Evolutionary conservation across 164 flowering plant genomes (phyloP), one percentile per base, ranked within the genome.

Genomic region (Berberis thunbergii): DNA sequence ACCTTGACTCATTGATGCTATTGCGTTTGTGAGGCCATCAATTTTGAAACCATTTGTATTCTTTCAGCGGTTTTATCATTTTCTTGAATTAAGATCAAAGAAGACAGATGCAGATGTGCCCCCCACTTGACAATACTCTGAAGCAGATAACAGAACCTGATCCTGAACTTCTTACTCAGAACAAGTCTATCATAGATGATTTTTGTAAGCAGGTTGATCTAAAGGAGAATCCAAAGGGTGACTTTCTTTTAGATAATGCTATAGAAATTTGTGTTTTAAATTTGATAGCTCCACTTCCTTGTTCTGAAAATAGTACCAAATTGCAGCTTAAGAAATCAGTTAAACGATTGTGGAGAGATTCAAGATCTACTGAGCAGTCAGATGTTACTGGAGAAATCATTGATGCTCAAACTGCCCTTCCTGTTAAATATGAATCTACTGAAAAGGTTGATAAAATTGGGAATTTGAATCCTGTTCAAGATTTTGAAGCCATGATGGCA

Each of bases 401-500:
- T 12, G 75, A 69, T 59, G 69, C 70, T 48, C 72, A 69, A 59
- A 45, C 73, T 56, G 72, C 59, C 57, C 60, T 63, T 48, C 41
- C 66, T 40, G 54, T 59, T 64, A 77, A 73, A 64, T 65, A 62
- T 46, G 71, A 71, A 59, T 67, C 84, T 42, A 2, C 42, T 13
- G 63, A 57, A 56, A 75, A 74, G 57, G 75, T 80, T 74, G 90
- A 79, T 52, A 72, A 73, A 60, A 76, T 90, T 64, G 86, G 97
- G 38, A 72, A 80, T 55, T 53, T 61, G 64, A 81, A 78, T 61
- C 94, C 98, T 49, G 73, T 86, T 43, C 77, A 86, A 74, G 98
- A 94, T 76, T 94, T 90, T 76, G 96, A 90, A 76, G 81, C 93
- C 55, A 88, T 90, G 96, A 77, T 90, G 72, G 75, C 86, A 7